Evolutionary conservation across 441 rosid species (phyloP), one percentile per base, ranked within the genome.

Genomic region (Oxalis stricta): DNA sequence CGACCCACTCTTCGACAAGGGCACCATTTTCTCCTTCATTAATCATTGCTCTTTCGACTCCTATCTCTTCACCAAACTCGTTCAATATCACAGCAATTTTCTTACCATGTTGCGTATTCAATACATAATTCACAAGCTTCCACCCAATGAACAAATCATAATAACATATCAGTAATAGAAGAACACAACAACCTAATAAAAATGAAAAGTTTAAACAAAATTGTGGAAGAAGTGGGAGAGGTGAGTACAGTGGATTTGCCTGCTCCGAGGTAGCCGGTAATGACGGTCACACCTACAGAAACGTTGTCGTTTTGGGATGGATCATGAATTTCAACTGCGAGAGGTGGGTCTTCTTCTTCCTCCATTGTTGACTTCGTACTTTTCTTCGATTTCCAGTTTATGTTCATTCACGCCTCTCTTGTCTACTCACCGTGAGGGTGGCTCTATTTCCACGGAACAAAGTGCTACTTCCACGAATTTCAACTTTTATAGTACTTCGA

Each of bases 21-120:
- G 84, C 74, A 45, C 94, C 89, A 1, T 74, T 82, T 42, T 85
- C 82, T 41, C 93, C 91, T 60, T 85, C 98, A 60, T 81, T 91
- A 33, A 85, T 91, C 95, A 85, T 85, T 1, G 96, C 95, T 57
- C 94, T 85, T 66, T 91, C 96, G 2, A 91, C 94, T 53, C 93
- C 95, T 45, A 91, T 78, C 72, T 80, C 98, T 68, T 89, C 96
- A 15, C 96, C 94, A 58, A 85, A 89, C 77, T 89, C 96, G 44
- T 89, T 89, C 82, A 91, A 59, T 15, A 85, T 85, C 56, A 85
- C 94, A 8, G 93, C 96, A 16, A 91, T 82, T 54, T 70, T 75
- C 82, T 83, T 91, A 52, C 91, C 96, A 39, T 85, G 98, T 45
- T 85, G 80, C 22, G 76, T 71, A 61, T 70, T 83, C 66, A 91